These are phyloP conservation scores for Helichrysum umbraculigerum DNA, from an alignment of 129 eudicot genomes.

Conservation along the genomic window DNA sequence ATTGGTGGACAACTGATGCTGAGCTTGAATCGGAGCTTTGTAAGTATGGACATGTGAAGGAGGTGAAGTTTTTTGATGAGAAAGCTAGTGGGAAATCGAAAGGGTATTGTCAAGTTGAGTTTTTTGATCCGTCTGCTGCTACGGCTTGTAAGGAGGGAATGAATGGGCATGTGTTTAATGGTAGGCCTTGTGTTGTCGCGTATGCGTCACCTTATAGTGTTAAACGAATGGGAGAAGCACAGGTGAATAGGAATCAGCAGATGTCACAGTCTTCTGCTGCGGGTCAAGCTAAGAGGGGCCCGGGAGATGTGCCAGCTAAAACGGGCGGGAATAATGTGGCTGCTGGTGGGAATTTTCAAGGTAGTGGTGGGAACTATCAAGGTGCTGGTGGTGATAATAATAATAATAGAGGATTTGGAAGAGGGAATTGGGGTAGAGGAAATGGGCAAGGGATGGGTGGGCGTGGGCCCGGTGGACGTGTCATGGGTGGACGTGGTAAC, in stretches of 20 bases:
- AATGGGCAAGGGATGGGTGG: constrained; percentile 66
- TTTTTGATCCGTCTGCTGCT: constrained; percentile 67
- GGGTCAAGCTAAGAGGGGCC: constrained; percentile 47
- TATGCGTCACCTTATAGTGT: constrained; percentile 71
- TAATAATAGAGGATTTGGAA: constrained; percentile 58
- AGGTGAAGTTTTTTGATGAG: constrained; percentile 78
- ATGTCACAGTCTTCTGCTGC: constrained; percentile 38
- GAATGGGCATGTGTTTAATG: constrained; percentile 87
- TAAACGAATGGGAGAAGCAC: constrained; percentile 80
- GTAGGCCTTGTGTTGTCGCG: constrained; percentile 88
- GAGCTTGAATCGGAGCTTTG: constrained; percentile 68
- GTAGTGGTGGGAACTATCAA: constrained; percentile 35
- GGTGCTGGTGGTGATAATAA: constrained; percentile 26
- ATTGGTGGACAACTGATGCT: constrained; percentile 97
- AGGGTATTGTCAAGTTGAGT: constrained; percentile 89
- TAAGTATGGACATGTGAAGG: constrained; percentile 77
- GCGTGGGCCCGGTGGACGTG: constrained; percentile 69
- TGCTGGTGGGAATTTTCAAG: constrained; percentile 48
- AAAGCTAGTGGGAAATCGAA: constrained; percentile 88
- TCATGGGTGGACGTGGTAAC: constrained; percentile 65
- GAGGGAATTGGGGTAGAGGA: constrained; percentile 92
- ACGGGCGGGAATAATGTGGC: constrained; percentile 41
- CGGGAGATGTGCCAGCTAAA: constrained; percentile 46
- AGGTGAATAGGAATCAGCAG: constrained; percentile 61
- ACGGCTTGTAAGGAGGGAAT: constrained; percentile 83